Evolutionary conservation across 768 basidiomycete species (phyloP).

Genomic region (Coprinellus micaceus): DNA sequence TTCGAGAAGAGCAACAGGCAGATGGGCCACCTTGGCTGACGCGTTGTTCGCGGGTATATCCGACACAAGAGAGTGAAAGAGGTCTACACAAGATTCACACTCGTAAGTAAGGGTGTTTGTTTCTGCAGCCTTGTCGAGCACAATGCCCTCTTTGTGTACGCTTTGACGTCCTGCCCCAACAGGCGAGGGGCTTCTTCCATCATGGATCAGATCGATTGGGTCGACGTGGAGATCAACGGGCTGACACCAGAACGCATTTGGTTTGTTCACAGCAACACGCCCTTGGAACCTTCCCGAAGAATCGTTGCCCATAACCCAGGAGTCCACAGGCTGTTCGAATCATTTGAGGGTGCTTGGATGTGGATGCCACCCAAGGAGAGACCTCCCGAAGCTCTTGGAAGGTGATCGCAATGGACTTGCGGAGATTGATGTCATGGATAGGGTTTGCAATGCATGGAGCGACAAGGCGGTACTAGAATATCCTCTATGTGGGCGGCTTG

Average conservation of each 20-base stretch:
- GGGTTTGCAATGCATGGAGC: neutral
- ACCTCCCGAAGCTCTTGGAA: neutral
- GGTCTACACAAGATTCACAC: too few relatives aligned
- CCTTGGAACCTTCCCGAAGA: conserved; percentile 4
- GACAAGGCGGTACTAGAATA: neutral
- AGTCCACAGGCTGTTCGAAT: neutral
- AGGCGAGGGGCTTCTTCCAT: neutral
- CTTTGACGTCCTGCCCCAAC: neutral
- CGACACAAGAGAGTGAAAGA: too few relatives aligned
- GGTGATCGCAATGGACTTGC: neutral
- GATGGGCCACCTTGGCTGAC: too few relatives aligned
- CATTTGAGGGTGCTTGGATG: neutral
- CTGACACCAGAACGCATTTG: neutral
- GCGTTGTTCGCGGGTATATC: too few relatives aligned
- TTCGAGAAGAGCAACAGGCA: too few relatives aligned
- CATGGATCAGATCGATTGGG: neutral
- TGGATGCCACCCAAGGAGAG: neutral
- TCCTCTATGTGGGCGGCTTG: too few relatives aligned
- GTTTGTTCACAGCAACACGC: conserved; percentile 7
- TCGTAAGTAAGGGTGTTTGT: too few relatives aligned
- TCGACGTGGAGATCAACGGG: neutral
- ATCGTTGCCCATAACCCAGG: conserved; percentile 1
- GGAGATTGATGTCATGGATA: conserved; percentile 1
- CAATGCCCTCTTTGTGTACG: neutral
- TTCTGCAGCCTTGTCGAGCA: too few relatives aligned